Evolutionary conservation across 257 asterid species (phyloP), one percentile per base, ranked within the genome.

Genomic region (Capsicum chinense): DNA sequence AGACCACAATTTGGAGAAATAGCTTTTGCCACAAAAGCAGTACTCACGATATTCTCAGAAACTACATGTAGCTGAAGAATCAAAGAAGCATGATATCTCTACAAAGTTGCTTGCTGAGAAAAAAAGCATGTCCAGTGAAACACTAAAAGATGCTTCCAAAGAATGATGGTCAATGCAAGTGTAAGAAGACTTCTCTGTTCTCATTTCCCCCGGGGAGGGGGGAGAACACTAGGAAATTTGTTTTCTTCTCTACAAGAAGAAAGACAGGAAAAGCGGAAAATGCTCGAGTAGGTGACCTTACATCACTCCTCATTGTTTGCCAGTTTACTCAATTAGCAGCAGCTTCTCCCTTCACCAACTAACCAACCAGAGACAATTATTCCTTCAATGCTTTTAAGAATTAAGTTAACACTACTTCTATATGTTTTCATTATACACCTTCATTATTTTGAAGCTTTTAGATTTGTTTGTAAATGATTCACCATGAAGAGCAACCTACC

Each of bases 321-420:
- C 81, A 26, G 81, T 76, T 76, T 52, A 76, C 7, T 76, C 47
- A 17, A 52, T 33, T 26, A 52, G 26, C 26, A 26, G 63, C 7
- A 35, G 63, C 81, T 52, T 76, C 81, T 21, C 81, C 63, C 33
- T 69, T 69, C 79, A 69, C 56, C 48, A 39, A 54, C n/a, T 26
- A 15, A 78, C 64, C 81, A 54, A 54, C 64, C 63, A 13, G 15
- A 76, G 63, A 76, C 19, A 76, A 13, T 76, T 76, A 15, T 54
- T 54, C 81, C 47, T 78, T 78, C 81, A 54, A 52, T n/a, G 62
- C 26, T 78, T 78, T 78, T 52, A 26, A 54, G 48, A 78, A 78
- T 54, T 50, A 21, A 21, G 7, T 78, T 78, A 78, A 78, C 33
- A 78, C 54, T 26, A 76, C 42, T 26, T 76, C 63, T 50, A 50